Conservation (phyloP, 73 alveolate species). For the Urostyla sp. region DNA sequence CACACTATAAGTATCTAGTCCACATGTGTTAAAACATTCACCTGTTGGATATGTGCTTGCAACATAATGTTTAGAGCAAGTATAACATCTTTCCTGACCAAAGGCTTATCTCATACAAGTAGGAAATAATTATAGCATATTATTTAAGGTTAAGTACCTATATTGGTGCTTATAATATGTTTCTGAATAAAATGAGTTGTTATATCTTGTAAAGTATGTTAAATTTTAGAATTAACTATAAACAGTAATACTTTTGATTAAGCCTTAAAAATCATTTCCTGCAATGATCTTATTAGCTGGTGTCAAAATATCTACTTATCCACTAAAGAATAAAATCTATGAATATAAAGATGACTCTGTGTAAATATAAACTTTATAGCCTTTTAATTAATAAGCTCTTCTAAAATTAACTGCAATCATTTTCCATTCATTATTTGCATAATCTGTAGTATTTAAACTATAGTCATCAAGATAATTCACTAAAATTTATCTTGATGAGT, state of each 20-base stretch:
- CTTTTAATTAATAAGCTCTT: background rate
- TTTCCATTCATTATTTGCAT: conserved; percentile 29
- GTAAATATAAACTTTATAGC: conserved; percentile 26
- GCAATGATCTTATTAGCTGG: conserved; percentile 6
- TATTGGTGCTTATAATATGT: background rate
- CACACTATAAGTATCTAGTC: background rate
- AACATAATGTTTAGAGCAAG: conserved; percentile 10
- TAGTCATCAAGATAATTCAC: background rate
- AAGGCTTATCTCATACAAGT: background rate
- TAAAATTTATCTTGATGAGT: background rate
- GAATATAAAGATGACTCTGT: background rate
- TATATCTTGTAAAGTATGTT: conserved; percentile 4
- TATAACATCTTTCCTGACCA: background rate
- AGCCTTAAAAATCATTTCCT: conserved; percentile 23
- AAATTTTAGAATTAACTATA: background rate
- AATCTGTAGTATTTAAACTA: background rate
- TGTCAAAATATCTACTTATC: background rate
- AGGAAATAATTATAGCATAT: background rate
- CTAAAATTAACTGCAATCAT: conserved; percentile 27
- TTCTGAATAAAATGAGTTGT: background rate
- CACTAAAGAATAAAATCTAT: background rate
- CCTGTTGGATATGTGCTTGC: conserved; percentile 4
- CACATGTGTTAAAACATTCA: conserved; percentile 29
- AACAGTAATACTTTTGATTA: background rate
- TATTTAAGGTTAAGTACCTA: background rate